A percentile compares a stretch with the other conserved stretches of the same genome.
Conservation (phyloP, 2,329 filamentous ascomycete species). For the Colletotrichum incanum region DNA sequence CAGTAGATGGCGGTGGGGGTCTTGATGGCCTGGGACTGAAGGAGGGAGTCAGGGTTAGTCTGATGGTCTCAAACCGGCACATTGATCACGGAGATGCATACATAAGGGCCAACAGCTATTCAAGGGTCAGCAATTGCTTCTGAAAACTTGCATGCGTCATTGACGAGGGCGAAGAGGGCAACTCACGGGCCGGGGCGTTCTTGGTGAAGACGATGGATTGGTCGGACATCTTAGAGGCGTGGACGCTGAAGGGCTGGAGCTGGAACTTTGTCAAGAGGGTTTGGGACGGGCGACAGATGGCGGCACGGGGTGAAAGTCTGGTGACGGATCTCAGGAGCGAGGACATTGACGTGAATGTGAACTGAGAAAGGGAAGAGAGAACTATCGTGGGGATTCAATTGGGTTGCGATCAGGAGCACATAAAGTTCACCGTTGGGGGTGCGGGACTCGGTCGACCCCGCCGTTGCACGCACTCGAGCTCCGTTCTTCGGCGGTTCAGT, state of each 20-base stretch:
- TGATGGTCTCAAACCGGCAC: background rate
- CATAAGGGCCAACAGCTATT: constrained; percentile 75
- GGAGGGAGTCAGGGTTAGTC: constrained; percentile 41
- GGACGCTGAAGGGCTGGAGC: constrained; percentile 26
- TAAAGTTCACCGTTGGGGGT: constrained; percentile 16
- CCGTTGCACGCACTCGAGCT: constrained; percentile 20
- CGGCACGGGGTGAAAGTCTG: constrained; percentile 39
- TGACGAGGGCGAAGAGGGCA: background rate
- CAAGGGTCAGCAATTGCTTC: constrained; percentile 14
- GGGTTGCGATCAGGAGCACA: constrained; percentile 8
- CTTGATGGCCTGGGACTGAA: constrained; percentile 77
- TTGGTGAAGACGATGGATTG: constrained; percentile 69
- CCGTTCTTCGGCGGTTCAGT: constrained; percentile 40
- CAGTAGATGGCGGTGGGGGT: constrained; percentile 77
- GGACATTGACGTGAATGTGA: constrained; percentile 29
- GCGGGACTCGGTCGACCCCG: constrained; percentile 30
- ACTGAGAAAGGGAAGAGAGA: background rate
- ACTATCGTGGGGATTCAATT: constrained; percentile 7
- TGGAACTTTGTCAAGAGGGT: constrained; percentile 19
- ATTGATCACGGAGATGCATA: constrained; percentile 55
- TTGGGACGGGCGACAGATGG: constrained; percentile 8
- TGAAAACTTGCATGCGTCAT: background rate
- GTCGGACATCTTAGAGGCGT: constrained; percentile 45
- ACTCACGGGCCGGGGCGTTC: constrained; percentile 72
- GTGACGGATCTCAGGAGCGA: constrained; percentile 40